Evolutionary conservation across 805 yeast genomes (phyloP).

Genomic region (Candida gorgasii): DNA sequence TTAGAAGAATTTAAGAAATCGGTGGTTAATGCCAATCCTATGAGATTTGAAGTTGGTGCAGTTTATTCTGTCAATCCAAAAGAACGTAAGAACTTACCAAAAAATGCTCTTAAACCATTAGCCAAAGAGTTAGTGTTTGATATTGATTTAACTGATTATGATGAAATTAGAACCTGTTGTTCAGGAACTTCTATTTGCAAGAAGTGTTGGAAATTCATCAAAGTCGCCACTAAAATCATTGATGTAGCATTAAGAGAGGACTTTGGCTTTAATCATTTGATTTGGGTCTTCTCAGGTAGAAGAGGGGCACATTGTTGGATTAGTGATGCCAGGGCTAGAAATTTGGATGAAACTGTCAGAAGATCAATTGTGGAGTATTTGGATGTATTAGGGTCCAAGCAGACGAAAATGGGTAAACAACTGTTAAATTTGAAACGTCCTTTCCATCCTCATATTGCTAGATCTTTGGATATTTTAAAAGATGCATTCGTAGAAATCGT

Average conservation of each 20-base stretch:
- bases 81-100: slow-evolving; percentile 74
- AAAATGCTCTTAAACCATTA: slow-evolving; percentile 74
- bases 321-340: slow-evolving; percentile 80
- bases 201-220: slow-evolving; percentile 92
- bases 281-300: slow-evolving; percentile 98
- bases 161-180: slow-evolving; percentile 91
- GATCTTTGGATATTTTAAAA: slow-evolving; percentile 70
- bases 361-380: slow-evolving; percentile 81
- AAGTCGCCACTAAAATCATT: slow-evolving; percentile 76
- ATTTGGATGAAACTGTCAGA: slow-evolving; percentile 69
- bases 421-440: slow-evolving; percentile 68
- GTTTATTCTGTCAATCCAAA: slow-evolving; percentile 86
- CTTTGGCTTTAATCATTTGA: slow-evolving; percentile 81
- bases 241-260: slow-evolving; percentile 75
- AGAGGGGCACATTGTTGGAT: slow-evolving; percentile 99
- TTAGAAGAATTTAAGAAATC: slow-evolving; percentile 76
- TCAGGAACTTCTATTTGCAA: slow-evolving; percentile 78
- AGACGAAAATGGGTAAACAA: slow-evolving; percentile 40
- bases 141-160: slow-evolving; percentile 97
- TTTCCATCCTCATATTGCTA: slow-evolving; percentile 80
- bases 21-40: slow-evolving; percentile 73
- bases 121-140: slow-evolving; percentile 91
- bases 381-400: slow-evolving; percentile 57
- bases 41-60: slow-evolving; percentile 94
- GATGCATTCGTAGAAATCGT: slow-evolving; percentile 64